Conservation (phyloP, 305 asterid species). For the Fraxinus angustifolia region DNA sequence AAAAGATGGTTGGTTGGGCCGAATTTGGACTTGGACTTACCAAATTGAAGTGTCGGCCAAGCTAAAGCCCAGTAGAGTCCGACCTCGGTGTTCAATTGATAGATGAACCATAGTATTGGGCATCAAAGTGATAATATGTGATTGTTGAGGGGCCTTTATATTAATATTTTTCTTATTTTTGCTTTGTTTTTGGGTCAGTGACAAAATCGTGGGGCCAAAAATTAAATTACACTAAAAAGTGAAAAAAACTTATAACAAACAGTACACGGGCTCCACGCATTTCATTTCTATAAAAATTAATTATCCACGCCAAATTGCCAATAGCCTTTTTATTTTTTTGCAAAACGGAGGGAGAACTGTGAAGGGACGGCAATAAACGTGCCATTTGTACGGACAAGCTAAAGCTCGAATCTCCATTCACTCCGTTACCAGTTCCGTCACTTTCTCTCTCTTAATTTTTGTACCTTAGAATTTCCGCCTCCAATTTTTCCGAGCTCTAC, state of each 20-base stretch:
- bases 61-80: background rate
- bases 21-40: background rate
- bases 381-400: background rate
- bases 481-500: background rate
- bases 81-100: background rate
- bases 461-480: background rate
- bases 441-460: background rate
- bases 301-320: background rate
- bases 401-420: background rate
- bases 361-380: conserved; percentile 3
- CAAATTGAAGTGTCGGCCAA: background rate
- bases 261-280: conserved; percentile 11
- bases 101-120: background rate
- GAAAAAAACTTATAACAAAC: background rate
- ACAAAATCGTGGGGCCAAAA: background rate
- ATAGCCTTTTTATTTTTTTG: background rate
- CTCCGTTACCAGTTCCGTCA: background rate
- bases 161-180: background rate
- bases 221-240: background rate
- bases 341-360: conserved; percentile 4
- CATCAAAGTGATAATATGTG: background rate
- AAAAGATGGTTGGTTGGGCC: background rate
- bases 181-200: background rate
- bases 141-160: conserved; percentile 10
- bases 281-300: background rate